Conservation (phyloP, 1,284 basidiomycete genomes). For the Sutorius eximius region DNA sequence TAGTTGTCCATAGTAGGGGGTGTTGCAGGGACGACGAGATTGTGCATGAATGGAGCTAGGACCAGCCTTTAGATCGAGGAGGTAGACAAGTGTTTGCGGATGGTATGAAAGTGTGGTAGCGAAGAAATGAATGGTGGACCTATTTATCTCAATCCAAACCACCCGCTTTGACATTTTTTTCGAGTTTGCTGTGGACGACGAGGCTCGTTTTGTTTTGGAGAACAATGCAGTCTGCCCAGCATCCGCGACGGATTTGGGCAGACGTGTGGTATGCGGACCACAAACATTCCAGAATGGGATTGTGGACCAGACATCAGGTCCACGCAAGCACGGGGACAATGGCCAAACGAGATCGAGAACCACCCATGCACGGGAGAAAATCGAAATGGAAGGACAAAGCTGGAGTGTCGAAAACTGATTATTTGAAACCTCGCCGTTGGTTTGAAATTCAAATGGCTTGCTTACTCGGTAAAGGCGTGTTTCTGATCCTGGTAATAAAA, state of each 20-base stretch:
- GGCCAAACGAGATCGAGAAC: neutral
- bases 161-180: conserved; percentile 10
- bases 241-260: neutral
- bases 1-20: conserved; percentile 15
- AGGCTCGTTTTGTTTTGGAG: neutral
- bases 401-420: neutral
- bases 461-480: neutral
- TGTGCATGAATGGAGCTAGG: neutral
- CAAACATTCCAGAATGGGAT: neutral
- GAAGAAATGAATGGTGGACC: neutral
- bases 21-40: conserved; percentile 2
- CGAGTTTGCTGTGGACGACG: conserved; percentile 4
- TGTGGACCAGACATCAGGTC: conserved; percentile 9
- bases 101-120: neutral
- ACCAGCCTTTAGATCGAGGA: neutral
- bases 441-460: neutral
- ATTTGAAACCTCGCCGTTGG: neutral
- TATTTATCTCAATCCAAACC: conserved; percentile 13
- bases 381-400: neutral
- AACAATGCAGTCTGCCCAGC: conserved; percentile 12
- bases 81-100: neutral
- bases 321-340: conserved; percentile 8
- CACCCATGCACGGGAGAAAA: neutral
- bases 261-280: conserved; percentile 1
- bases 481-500: neutral